Evolutionary conservation across 495 filamentous ascomycete genomes (phyloP).

Genomic region (Oleoguttula mirabilis): DNA sequence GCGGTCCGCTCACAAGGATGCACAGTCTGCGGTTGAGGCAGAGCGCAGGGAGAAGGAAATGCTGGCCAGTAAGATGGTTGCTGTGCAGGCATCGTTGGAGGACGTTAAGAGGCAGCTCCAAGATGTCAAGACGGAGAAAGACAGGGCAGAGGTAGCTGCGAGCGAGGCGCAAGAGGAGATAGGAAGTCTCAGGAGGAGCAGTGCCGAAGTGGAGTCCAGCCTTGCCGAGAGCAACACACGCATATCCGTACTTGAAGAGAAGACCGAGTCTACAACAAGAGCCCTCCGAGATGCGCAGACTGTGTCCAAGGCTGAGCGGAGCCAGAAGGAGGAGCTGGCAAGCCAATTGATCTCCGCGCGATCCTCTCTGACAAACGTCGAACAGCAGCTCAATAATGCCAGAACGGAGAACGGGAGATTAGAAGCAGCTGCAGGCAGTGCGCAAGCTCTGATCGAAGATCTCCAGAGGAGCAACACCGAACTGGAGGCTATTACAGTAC

Average conservation of each 20-base stretch:
- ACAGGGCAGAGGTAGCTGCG: not conserved
- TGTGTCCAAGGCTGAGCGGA: too few relatives aligned
- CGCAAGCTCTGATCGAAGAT: too few relatives aligned
- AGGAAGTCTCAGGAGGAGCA: not conserved
- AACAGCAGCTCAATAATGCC: too few relatives aligned
- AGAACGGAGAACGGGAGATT: too few relatives aligned
- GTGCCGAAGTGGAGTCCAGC: not conserved
- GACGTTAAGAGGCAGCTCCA: slow-evolving; percentile 1
- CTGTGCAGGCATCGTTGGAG: not conserved
- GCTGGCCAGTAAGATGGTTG: not conserved
- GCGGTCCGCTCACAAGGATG: not conserved
- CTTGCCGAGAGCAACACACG: not conserved
- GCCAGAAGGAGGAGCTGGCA: too few relatives aligned
- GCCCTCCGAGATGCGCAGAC: too few relatives aligned
- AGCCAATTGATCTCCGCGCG: too few relatives aligned
- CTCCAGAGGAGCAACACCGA: too few relatives aligned
- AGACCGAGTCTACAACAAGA: too few relatives aligned
- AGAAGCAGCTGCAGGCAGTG: too few relatives aligned
- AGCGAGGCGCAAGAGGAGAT: not conserved
- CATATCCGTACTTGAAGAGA: slow-evolving; percentile 1
- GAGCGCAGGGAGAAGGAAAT: slow-evolving; percentile 2
- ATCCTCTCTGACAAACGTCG: too few relatives aligned
- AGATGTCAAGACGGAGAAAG: not conserved
- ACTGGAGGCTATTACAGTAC: too few relatives aligned
- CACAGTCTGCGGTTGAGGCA: not conserved